Percentiles rank a stretch among this genome's conserved stretches.
phyloP scores from a whole-genome alignment of 1,284 basidiomycete genomes.

The Malassezia dermatis region DNA sequence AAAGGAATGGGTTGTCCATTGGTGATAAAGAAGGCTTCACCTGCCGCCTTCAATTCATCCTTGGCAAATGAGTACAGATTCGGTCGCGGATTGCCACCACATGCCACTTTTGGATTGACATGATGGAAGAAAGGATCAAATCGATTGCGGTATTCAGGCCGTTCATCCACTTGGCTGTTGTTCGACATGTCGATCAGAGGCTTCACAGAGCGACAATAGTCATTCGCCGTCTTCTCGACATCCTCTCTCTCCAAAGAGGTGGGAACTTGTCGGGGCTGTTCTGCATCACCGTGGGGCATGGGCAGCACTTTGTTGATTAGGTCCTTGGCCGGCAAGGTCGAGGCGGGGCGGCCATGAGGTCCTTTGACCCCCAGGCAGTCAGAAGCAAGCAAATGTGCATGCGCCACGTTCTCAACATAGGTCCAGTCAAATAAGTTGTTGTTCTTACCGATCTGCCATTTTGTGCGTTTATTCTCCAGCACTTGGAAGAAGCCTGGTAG shows the following conservation, averaged over 20 bases:
- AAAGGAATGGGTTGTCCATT: conserved; percentile 93
- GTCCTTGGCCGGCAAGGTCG: conserved; percentile 30
- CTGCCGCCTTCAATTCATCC: conserved; percentile 62
- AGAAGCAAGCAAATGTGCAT: conserved; percentile 85
- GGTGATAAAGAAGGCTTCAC: conserved; percentile 92
- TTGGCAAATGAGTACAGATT: conserved; percentile 50
- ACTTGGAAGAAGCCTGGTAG: conserved; percentile 71
- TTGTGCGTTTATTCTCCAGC: conserved; percentile 67
- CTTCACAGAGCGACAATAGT: conserved; percentile 33
- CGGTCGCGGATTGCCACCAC: conserved; percentile 27
- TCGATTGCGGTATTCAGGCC: conserved; percentile 62
- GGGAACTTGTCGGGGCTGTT: conserved; percentile 26
- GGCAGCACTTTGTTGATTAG: conserved; percentile 41
- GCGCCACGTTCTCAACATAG: conserved; percentile 88
- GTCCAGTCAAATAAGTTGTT: conserved; percentile 94
- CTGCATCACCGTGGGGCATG: conserved; percentile 21
- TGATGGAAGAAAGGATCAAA: conserved; percentile 54
- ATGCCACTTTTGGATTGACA: conserved; percentile 27
- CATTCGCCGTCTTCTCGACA: conserved; percentile 30
- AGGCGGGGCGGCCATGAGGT: conserved; percentile 26
- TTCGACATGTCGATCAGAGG: conserved; percentile 5
- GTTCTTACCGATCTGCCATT: conserved; percentile 89
- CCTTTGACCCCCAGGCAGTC: conserved; percentile 59
- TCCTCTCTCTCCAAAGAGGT: conserved; percentile 30
- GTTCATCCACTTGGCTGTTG: conserved; percentile 35